These are phyloP conservation scores for Endothia cerciana DNA, from an alignment of 2,329 filamentous ascomycete species.

Conservation along the genomic window DNA sequence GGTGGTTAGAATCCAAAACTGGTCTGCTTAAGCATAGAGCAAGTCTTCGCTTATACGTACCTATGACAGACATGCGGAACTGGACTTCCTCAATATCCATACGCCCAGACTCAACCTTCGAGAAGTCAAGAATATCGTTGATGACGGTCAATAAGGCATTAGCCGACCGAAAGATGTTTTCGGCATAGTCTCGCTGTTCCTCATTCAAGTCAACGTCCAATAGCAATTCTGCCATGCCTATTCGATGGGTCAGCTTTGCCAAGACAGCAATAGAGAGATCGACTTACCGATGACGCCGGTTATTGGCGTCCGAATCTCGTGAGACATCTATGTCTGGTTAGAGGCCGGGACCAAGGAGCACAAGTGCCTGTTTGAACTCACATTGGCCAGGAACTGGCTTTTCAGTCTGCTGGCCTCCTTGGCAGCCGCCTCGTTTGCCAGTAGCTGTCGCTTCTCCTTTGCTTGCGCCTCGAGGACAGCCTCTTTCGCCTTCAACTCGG, in stretches of 20 bases:
- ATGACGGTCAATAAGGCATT: slow-evolving; percentile 63
- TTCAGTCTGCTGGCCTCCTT: slow-evolving; percentile 82
- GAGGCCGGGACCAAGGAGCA: not conserved
- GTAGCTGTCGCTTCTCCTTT: slow-evolving; percentile 69
- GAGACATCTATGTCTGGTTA: slow-evolving; percentile 62
- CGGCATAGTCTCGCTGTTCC: slow-evolving; percentile 59
- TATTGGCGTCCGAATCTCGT: slow-evolving; percentile 68
- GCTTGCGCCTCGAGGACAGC: slow-evolving; percentile 65
- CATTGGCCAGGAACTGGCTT: slow-evolving; percentile 76
- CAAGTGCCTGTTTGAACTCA: slow-evolving; percentile 31
- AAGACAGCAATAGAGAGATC: too few species aligned
- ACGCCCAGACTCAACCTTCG: slow-evolving; percentile 62
- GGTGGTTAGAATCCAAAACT: slow-evolving; percentile 1
- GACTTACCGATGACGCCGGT: slow-evolving; percentile 56
- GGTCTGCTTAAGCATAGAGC: not conserved
- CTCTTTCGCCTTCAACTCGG: slow-evolving; percentile 69
- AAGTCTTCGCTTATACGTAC: slow-evolving; percentile 3
- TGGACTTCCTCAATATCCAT: slow-evolving; percentile 53
- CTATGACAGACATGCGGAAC: slow-evolving; percentile 30
- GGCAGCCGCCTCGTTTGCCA: slow-evolving; percentile 77
- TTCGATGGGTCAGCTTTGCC: not conserved
- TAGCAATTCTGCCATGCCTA: slow-evolving; percentile 56
- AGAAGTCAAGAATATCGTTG: slow-evolving; percentile 70
- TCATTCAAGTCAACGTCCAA: slow-evolving; percentile 55
- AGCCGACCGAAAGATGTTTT: slow-evolving; percentile 63